phyloP scores from a whole-genome alignment of 306 rosid genomes.

The Rosa multiflora region DNA sequence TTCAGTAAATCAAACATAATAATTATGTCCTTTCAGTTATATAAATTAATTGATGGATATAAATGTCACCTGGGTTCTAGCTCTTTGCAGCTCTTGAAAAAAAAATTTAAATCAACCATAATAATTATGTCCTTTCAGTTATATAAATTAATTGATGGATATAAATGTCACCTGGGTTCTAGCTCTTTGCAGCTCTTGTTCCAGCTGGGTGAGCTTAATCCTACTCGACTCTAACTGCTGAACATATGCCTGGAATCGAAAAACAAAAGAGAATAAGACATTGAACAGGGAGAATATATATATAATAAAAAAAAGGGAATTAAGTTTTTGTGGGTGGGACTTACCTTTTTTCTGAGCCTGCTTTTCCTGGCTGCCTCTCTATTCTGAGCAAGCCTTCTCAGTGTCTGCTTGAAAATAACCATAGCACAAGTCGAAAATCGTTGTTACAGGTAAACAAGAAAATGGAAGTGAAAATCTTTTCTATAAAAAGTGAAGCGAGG shows the following conservation, averaged over 20 bases:
- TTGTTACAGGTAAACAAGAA: neutral
- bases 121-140: neutral
- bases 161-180: conserved; percentile 67
- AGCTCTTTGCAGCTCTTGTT: conserved; percentile 86
- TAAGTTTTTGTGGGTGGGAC: neutral
- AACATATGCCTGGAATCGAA: conserved; percentile 75
- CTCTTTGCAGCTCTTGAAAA: conserved; percentile 75
- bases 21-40: neutral
- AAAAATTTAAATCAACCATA: neutral
- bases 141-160: neutral
- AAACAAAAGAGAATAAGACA: neutral
- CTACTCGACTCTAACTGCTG: conserved; percentile 95
- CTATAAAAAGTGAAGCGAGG: neutral
- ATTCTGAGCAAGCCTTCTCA: conserved; percentile 98
- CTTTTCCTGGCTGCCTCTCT: conserved; percentile 99
- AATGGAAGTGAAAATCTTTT: neutral
- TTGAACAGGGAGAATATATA: neutral
- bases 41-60: neutral
- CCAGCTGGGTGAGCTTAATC: conserved; percentile 88
- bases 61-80: conserved; percentile 72
- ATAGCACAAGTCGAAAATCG: neutral
- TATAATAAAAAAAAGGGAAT: neutral
- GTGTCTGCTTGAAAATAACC: conserved; percentile 46
- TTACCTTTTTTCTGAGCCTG: conserved; percentile 93
- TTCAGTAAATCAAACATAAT: neutral